Evolutionary conservation across 2,329 filamentous ascomycete species (phyloP).

Genomic region (Xylaria digitata): DNA sequence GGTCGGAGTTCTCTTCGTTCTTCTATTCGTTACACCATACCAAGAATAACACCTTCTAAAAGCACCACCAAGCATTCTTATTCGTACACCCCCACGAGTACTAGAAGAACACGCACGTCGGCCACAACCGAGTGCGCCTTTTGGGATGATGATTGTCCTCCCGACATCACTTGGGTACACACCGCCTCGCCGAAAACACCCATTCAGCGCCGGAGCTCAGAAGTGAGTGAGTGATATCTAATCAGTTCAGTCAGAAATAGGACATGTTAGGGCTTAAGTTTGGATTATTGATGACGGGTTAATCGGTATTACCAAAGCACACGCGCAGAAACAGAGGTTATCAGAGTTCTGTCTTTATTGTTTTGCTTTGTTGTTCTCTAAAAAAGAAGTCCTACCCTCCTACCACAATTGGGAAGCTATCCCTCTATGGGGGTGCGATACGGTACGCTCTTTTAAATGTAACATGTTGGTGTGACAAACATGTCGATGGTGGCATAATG

Average conservation of each 20-base stretch:
- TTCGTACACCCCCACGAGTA: constrained; percentile 25
- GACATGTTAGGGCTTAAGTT: background rate
- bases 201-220: background rate
- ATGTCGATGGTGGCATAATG: background rate
- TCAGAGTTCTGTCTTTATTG: background rate
- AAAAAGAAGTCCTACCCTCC: background rate
- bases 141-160: constrained; percentile 21
- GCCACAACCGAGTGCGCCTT: constrained; percentile 23
- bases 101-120: constrained; percentile 19
- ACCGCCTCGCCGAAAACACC: constrained; percentile 14
- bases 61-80: constrained; percentile 25
- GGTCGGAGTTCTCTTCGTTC: constrained; percentile 1
- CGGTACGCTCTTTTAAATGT: background rate
- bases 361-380: background rate
- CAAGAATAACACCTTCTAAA: constrained; percentile 1
- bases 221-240: constrained; percentile 5
- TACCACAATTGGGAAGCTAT: background rate
- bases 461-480: background rate
- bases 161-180: constrained; percentile 1
- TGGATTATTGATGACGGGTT: background rate
- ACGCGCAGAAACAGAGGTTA: background rate
- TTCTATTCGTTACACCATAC: constrained; percentile 3
- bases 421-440: background rate
- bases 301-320: background rate
- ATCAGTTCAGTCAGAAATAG: background rate